These are phyloP conservation scores for Leucosporidium scottii DNA, from an alignment of 768 basidiomycete species.

Conservation along the genomic window DNA sequence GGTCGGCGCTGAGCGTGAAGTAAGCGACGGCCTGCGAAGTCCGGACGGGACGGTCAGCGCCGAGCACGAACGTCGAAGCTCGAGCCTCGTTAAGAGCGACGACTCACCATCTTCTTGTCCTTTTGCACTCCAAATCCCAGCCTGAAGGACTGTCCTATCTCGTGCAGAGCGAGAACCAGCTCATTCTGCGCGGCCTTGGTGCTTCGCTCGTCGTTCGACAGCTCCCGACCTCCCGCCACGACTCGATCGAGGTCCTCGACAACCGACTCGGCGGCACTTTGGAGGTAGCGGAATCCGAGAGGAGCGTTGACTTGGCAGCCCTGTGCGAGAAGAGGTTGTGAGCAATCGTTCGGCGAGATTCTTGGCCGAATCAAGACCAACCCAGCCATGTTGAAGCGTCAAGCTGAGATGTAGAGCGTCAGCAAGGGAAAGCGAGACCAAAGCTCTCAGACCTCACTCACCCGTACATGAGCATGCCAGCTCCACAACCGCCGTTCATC, in stretches of 20 bases:
- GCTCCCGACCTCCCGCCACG: constrained; percentile 45
- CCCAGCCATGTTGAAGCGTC: constrained; percentile 80
- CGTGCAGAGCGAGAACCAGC: constrained; percentile 79
- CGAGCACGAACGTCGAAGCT: constrained; percentile 40
- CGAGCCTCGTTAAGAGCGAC: constrained; percentile 42
- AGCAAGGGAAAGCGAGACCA: not conserved
- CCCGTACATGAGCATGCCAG: constrained; percentile 88
- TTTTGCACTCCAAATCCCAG: constrained; percentile 84
- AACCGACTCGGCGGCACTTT: constrained; percentile 71
- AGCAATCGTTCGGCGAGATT: not conserved
- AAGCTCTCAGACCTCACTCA: constrained; percentile 38
- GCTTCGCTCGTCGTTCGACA: constrained; percentile 44
- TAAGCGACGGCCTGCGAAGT: constrained; percentile 45
- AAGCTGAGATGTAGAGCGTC: constrained; percentile 39
- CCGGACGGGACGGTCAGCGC: not conserved
- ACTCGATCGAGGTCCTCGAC: constrained; percentile 66
- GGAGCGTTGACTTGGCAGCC: constrained; percentile 60
- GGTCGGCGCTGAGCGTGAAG: constrained; percentile 69
- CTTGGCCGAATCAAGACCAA: constrained; percentile 43
- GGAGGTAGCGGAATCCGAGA: constrained; percentile 72
- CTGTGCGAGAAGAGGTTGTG: not conserved
- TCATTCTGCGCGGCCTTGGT: constrained; percentile 58
- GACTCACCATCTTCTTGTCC: constrained; percentile 70
- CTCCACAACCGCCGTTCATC: constrained; percentile 67
- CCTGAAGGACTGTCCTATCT: constrained; percentile 86